These are phyloP conservation scores for Cadophora sp. DNA, from an alignment of 2,329 filamentous ascomycete genomes.

Conservation along the genomic window DNA sequence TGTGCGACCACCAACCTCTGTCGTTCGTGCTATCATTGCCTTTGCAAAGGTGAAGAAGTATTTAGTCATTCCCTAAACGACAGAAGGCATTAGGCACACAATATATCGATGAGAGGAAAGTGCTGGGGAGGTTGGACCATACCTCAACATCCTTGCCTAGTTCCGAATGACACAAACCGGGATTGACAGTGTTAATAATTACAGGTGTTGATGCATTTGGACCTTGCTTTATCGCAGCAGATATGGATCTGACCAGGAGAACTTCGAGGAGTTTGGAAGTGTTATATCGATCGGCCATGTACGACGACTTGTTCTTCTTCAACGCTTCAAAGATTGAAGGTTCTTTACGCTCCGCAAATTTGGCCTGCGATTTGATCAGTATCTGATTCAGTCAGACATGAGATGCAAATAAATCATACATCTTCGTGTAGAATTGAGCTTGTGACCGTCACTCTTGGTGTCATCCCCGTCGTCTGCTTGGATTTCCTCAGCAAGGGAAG, in stretches of 20 bases:
- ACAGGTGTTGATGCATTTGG: constrained; percentile 7
- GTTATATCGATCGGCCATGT: constrained; percentile 44
- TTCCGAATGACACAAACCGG: constrained; percentile 53
- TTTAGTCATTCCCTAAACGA: constrained; percentile 15
- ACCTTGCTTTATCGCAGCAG: constrained; percentile 19
- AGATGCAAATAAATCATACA: constrained; percentile 22
- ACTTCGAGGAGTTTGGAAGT: constrained; percentile 56
- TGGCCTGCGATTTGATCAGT: constrained; percentile 20
- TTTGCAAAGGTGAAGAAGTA: constrained; percentile 40
- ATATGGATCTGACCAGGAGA: constrained; percentile 50
- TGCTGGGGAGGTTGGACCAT: background rate
- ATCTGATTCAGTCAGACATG: background rate
- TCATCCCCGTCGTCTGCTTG: constrained; percentile 29
- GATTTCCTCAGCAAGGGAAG: constrained; percentile 36
- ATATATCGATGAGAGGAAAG: too few species aligned
- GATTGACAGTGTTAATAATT: constrained; percentile 26
- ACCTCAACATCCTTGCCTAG: constrained; percentile 48
- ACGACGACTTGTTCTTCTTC: constrained; percentile 18
- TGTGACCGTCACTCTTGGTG: constrained; percentile 33
- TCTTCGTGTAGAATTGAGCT: constrained; percentile 48
- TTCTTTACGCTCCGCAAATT: constrained; percentile 38
- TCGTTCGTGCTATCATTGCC: constrained; percentile 49
- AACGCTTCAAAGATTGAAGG: constrained; percentile 27
- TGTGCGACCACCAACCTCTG: constrained; percentile 56
- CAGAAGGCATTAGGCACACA: background rate